phyloP scores from a whole-genome alignment of 192 early-diverging fungal species.

The Paraglomus brasilianum region DNA sequence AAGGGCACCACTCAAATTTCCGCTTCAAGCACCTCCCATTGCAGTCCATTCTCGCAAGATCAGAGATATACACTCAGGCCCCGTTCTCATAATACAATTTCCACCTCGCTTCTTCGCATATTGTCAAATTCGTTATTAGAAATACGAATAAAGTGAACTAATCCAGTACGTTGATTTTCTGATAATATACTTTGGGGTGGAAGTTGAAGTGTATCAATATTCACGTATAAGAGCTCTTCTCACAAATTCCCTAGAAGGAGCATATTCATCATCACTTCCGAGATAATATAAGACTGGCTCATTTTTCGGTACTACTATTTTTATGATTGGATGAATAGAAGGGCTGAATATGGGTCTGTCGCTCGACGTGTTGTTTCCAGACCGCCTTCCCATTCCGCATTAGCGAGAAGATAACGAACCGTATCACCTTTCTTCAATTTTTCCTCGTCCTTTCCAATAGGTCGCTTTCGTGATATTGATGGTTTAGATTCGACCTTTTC shows the following conservation, averaged over 20 bases:
- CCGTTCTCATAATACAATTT: conserved; percentile 16
- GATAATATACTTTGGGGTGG: conserved; percentile 15
- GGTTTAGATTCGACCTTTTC: conserved; percentile 22
- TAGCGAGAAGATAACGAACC: conserved; percentile 19
- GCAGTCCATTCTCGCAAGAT: conserved; percentile 14
- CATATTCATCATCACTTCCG: conserved; percentile 13
- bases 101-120: conserved; percentile 16
- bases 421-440: conserved; percentile 21
- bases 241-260: not conserved
- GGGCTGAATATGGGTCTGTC: not conserved
- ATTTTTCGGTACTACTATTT: conserved; percentile 17
- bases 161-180: conserved; percentile 18
- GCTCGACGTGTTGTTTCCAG: not conserved
- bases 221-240: not conserved
- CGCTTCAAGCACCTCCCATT: not conserved
- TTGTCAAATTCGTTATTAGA: conserved; percentile 20
- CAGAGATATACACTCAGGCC: conserved; percentile 15
- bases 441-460: conserved; percentile 22
- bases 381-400: conserved; percentile 14
- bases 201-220: not conserved
- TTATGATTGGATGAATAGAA: not conserved
- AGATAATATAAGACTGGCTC: conserved; percentile 20
- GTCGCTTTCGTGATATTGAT: conserved; percentile 18
- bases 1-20: conserved; percentile 16
- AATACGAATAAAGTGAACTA: conserved; percentile 24